A percentile compares a stretch with the other conserved stretches of the same genome.
These are phyloP conservation scores for Xylariaceae sp. DNA, from an alignment of 2,329 filamentous ascomycete genomes.

Conservation along the genomic window DNA sequence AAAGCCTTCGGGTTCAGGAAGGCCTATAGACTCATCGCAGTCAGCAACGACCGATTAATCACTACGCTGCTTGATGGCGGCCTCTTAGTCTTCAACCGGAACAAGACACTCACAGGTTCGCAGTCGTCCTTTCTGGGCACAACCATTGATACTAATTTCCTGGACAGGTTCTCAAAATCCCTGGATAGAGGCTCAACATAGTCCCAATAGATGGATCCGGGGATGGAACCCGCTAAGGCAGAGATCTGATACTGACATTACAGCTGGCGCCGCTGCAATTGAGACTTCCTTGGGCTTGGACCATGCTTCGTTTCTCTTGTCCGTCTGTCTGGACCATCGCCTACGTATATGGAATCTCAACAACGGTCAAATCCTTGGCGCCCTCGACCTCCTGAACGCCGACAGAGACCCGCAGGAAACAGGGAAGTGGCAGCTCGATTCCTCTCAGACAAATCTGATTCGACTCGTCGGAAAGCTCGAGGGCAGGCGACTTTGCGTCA, in stretches of 20 bases:
- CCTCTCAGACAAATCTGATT: constrained; percentile 69
- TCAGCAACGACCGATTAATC: constrained; percentile 65
- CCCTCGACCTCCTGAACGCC: constrained; percentile 69
- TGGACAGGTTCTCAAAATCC: constrained; percentile 22
- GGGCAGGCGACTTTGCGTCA: constrained; percentile 56
- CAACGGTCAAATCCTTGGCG: constrained; percentile 69
- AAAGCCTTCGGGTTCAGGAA: constrained; percentile 69
- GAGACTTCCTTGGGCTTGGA: constrained; percentile 44
- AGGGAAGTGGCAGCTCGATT: constrained; percentile 69
- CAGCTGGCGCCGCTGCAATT: constrained; percentile 57
- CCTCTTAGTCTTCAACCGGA: constrained; percentile 62
- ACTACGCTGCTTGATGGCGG: constrained; percentile 75
- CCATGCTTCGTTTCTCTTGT: constrained; percentile 54
- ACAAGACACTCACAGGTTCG: constrained; percentile 39
- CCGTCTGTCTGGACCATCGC: constrained; percentile 81
- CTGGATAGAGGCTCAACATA: constrained; percentile 69
- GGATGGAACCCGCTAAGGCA: too few relatives aligned
- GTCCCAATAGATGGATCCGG: constrained; percentile 64
- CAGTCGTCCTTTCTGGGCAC: too few relatives aligned
- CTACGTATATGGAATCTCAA: constrained; percentile 83
- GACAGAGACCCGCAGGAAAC: constrained; percentile 58
- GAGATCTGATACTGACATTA: constrained; percentile 63
- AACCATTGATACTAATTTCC: constrained; percentile 14
- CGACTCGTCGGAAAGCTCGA: constrained; percentile 56
- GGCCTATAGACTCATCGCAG: constrained; percentile 73